Evolutionary conservation across 2,329 filamentous ascomycete genomes (phyloP).

Genomic region (Colletotrichum somersetense): DNA sequence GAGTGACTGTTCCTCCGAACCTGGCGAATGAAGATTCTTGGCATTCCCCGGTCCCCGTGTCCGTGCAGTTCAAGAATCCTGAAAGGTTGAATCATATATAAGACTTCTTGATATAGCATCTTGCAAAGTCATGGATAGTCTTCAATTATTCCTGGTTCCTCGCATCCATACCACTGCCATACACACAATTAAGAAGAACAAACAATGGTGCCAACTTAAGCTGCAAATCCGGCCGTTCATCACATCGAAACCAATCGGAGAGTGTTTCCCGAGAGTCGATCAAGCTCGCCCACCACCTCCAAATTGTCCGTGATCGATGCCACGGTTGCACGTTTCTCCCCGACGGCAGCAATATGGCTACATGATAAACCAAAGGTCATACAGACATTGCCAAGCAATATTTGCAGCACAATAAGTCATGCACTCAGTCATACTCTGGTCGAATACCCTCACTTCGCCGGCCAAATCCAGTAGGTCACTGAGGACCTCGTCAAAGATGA

Average conservation of each 20-base stretch:
- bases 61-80: not conserved
- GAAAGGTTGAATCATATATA: not conserved
- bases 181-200: too few relatives aligned
- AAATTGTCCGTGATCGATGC: slow-evolving; percentile 58
- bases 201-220: not conserved
- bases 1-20: not conserved
- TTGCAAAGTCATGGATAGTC: not conserved
- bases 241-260: slow-evolving; percentile 1
- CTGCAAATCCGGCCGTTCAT: not conserved
- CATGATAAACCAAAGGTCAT: slow-evolving; percentile 49
- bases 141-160: not conserved
- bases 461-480: slow-evolving; percentile 55
- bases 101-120: not conserved
- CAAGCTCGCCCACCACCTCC: not conserved
- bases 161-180: not conserved
- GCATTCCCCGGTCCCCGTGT: not conserved
- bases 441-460: slow-evolving; percentile 58
- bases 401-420: not conserved
- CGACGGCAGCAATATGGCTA: slow-evolving; percentile 59
- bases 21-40: slow-evolving; percentile 1
- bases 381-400: slow-evolving; percentile 23
- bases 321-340: slow-evolving; percentile 55
- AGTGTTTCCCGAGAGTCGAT: slow-evolving; percentile 13
- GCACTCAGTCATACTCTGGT: slow-evolving; percentile 53
- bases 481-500: slow-evolving; percentile 43